These are phyloP conservation scores for Phaeosphaeriaceae sp. DNA, from an alignment of 2,329 filamentous ascomycete species.

Conservation along the genomic window DNA sequence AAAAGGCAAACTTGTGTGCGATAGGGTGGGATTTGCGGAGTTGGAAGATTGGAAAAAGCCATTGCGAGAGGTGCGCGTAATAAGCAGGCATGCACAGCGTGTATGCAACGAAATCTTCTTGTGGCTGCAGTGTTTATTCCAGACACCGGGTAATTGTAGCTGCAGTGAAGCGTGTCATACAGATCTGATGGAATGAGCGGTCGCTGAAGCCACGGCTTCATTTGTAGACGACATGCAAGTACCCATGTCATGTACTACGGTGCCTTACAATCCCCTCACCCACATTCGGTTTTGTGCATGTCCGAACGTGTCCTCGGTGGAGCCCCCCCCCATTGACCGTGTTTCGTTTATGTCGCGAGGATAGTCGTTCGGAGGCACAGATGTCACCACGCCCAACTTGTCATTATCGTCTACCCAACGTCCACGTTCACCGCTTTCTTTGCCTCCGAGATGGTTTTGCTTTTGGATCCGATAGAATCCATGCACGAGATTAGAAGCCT, in stretches of 20 bases:
- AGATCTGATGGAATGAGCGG: conserved; percentile 2
- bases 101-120: conserved; percentile 5
- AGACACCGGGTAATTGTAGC: conserved; percentile 9
- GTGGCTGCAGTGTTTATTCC: conserved; percentile 2
- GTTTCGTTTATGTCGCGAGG: conserved; percentile 2
- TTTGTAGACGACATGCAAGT: conserved; percentile 12
- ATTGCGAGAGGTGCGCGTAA: not conserved
- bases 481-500: not conserved
- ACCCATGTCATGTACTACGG: conserved; percentile 16
- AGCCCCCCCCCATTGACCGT: not conserved
- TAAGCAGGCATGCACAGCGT: not conserved
- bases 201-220: conserved; percentile 3
- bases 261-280: conserved; percentile 13
- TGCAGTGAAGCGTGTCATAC: conserved; percentile 1
- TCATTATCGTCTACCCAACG: no score
- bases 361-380: not conserved
- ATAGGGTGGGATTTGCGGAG: not conserved
- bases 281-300: conserved; percentile 14
- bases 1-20: not conserved
- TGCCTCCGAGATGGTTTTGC: no score
- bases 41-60: not conserved
- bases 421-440: no score
- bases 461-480: not conserved
- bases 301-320: conserved; percentile 5
- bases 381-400: not conserved